Evolutionary conservation across 2,329 filamentous ascomycete genomes (phyloP).

Genomic region (Trichophyton verrucosum): DNA sequence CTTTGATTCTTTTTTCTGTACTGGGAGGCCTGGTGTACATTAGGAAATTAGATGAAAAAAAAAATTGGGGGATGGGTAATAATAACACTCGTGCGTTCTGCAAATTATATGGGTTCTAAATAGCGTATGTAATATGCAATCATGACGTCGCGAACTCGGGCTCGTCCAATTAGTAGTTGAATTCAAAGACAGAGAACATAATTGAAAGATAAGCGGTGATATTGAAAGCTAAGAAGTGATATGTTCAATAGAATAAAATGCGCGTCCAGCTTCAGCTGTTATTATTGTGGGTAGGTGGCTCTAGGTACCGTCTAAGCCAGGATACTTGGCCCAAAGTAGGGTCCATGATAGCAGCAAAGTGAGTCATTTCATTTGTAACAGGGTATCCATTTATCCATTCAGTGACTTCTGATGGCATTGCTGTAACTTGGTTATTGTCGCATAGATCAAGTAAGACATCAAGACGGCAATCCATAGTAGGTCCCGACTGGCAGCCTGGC

Average conservation of each 20-base stretch:
- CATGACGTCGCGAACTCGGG: neutral
- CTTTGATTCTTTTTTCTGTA: neutral
- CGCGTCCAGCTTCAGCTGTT: neutral
- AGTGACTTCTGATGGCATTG: slow-evolving; percentile 27
- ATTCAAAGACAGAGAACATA: too few species aligned
- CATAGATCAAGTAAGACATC: neutral
- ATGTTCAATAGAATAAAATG: neutral
- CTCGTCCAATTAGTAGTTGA: neutral
- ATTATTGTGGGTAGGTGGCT: neutral
- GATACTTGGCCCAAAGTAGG: slow-evolving; percentile 36
- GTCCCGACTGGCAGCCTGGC: too few species aligned
- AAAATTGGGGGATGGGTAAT: neutral
- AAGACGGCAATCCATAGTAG: neutral
- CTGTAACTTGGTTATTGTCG: slow-evolving; percentile 13
- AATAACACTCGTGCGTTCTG: neutral
- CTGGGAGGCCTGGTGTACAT: neutral
- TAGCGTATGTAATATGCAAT: neutral
- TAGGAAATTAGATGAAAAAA: slow-evolving; percentile 4
- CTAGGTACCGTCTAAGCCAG: slow-evolving; percentile 30
- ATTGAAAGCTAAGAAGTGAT: neutral
- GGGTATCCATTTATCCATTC: slow-evolving; percentile 42
- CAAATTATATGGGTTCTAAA: neutral
- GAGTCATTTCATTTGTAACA: slow-evolving; percentile 45
- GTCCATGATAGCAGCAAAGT: slow-evolving; percentile 49
- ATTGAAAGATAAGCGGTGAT: too few species aligned